These are phyloP conservation scores for Clonostachys solani DNA, from an alignment of 2,329 filamentous ascomycete genomes.

Conservation along the genomic window DNA sequence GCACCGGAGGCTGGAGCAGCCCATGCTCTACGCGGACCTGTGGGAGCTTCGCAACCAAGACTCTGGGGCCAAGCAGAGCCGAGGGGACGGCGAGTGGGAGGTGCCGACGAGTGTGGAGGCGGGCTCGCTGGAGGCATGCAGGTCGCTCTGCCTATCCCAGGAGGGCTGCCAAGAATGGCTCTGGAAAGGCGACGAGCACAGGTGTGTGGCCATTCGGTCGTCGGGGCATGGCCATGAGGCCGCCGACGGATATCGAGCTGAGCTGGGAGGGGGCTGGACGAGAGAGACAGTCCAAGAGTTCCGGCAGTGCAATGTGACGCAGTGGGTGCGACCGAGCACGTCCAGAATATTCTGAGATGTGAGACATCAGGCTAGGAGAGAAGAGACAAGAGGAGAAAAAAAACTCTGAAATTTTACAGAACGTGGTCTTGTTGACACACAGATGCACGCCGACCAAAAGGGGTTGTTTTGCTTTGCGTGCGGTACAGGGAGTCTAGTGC, in stretches of 20 bases:
- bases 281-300: not conserved
- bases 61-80: constrained; percentile 16
- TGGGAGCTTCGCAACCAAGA: constrained; percentile 28
- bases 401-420: too few relatives aligned
- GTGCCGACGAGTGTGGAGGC: constrained; percentile 14
- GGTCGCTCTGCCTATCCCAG: constrained; percentile 15
- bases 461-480: too few relatives aligned
- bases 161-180: constrained; percentile 19
- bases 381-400: too few relatives aligned
- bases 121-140: constrained; percentile 17
- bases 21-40: constrained; percentile 28
- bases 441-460: too few relatives aligned
- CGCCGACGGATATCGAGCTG: constrained; percentile 3
- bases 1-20: constrained; percentile 21
- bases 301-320: not conserved
- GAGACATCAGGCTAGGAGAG: too few relatives aligned
- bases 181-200: constrained; percentile 20
- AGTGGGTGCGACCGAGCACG: not conserved
- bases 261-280: not conserved
- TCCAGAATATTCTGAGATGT: not conserved
- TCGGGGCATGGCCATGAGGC: constrained; percentile 16
- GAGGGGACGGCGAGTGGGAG: constrained; percentile 18
- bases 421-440: too few relatives aligned
- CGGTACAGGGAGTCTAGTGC: too few relatives aligned
- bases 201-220: constrained; percentile 17